Evolutionary conservation across 306 rosid genomes (phyloP).

Genomic region (Luffa acutangula): DNA sequence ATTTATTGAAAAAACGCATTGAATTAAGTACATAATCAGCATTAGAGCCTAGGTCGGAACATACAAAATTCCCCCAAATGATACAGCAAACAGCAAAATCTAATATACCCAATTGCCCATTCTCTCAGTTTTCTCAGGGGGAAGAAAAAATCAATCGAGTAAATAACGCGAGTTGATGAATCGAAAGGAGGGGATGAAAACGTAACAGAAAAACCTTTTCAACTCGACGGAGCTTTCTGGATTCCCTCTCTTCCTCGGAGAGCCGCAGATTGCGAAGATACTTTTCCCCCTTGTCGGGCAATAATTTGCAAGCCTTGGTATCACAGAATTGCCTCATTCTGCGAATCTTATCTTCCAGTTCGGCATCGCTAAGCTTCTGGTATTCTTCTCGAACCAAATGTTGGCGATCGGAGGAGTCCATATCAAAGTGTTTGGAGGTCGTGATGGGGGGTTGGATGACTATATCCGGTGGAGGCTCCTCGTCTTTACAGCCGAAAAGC

Average conservation of each 20-base stretch:
- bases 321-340: conserved; percentile 14
- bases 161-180: neutral
- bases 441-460: conserved; percentile 15
- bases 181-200: neutral
- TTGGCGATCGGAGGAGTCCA: conserved; percentile 21
- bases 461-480: conserved; percentile 17
- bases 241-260: conserved; percentile 26
- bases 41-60: neutral
- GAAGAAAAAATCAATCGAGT: neutral
- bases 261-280: conserved; percentile 13
- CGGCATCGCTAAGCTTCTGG: conserved; percentile 10
- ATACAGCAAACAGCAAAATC: neutral
- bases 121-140: neutral
- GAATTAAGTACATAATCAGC: neutral
- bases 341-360: conserved; percentile 24
- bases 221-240: conserved; percentile 24
- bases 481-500: conserved; percentile 12
- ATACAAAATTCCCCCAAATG: neutral
- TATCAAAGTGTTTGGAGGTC: neutral
- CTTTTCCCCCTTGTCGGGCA: conserved; percentile 57
- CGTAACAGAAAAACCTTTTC: conserved; percentile 13
- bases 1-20: neutral
- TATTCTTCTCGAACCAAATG: neutral
- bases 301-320: neutral
- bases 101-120: neutral